phyloP scores from a whole-genome alignment of 1,139 yeast genomes.

The Sugiyamaella castrensis region DNA sequence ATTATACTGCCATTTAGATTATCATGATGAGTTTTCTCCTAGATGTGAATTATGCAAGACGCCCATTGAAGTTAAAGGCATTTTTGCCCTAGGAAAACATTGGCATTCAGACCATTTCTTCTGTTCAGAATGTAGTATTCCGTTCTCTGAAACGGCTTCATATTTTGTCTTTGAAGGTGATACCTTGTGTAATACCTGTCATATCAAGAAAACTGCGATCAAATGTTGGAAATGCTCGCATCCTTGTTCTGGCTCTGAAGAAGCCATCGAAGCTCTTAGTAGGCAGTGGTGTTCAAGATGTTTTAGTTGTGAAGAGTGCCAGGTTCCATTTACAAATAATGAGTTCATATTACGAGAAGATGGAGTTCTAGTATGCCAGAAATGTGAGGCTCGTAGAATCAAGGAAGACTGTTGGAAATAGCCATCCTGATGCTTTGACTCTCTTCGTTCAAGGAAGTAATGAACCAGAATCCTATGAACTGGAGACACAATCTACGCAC shows the following conservation, averaged over 20 bases:
- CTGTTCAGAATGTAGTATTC: constrained; percentile 36
- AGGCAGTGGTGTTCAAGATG: constrained; percentile 36
- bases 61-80: constrained; percentile 35
- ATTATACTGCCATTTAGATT: constrained; percentile 37
- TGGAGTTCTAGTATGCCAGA: constrained; percentile 35
- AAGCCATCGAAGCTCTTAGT: constrained; percentile 35
- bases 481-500: too few species aligned
- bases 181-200: constrained; percentile 34
- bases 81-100: constrained; percentile 33
- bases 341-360: constrained; percentile 37
- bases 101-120: constrained; percentile 39
- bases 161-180: constrained; percentile 30
- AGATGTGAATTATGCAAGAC: constrained; percentile 35
- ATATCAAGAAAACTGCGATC: constrained; percentile 29
- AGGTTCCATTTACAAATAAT: constrained; percentile 28
- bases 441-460: too few species aligned
- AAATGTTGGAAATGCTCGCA: constrained; percentile 38
- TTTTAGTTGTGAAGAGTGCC: constrained; percentile 37
- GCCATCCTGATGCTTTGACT: neutral
- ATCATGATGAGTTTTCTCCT: constrained; percentile 35
- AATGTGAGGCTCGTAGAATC: constrained; percentile 32
- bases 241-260: constrained; percentile 25
- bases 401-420: constrained; percentile 30
- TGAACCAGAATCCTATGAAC: too few species aligned
- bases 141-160: constrained; percentile 20